Conservation (phyloP, 305 asterid species). For the Fraxinus platypoda region DNA sequence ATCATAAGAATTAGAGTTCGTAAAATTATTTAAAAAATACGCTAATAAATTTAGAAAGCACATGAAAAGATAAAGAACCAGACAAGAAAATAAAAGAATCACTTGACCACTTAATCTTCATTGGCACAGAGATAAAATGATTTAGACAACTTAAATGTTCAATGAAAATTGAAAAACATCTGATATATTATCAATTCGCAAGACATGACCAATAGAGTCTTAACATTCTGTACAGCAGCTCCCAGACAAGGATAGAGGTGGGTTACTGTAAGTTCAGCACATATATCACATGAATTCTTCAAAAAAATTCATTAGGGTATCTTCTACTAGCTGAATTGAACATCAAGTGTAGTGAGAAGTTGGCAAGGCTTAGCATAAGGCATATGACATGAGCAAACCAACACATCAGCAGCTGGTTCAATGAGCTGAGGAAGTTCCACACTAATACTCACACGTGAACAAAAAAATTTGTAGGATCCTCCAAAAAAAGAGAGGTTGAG, state of each 20-base stretch:
- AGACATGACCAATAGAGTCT: background rate
- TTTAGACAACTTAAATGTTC: background rate
- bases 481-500: background rate
- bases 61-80: background rate
- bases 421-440: background rate
- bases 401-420: background rate
- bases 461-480: background rate
- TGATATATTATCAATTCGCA: background rate
- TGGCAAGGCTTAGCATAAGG: background rate
- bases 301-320: background rate
- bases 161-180: background rate
- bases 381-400: background rate
- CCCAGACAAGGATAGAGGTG: background rate
- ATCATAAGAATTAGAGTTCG: background rate
- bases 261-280: background rate
- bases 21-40: slow-evolving; percentile 1
- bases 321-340: background rate
- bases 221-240: background rate
- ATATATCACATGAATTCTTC: background rate
- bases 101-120: background rate
- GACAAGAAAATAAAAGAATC: background rate
- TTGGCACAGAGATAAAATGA: background rate
- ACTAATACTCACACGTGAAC: background rate
- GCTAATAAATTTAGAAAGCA: slow-evolving; percentile 4
- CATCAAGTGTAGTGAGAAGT: background rate